phyloP scores from a whole-genome alignment of 306 rosid genomes.

The Trichosanthes cucumerina region DNA sequence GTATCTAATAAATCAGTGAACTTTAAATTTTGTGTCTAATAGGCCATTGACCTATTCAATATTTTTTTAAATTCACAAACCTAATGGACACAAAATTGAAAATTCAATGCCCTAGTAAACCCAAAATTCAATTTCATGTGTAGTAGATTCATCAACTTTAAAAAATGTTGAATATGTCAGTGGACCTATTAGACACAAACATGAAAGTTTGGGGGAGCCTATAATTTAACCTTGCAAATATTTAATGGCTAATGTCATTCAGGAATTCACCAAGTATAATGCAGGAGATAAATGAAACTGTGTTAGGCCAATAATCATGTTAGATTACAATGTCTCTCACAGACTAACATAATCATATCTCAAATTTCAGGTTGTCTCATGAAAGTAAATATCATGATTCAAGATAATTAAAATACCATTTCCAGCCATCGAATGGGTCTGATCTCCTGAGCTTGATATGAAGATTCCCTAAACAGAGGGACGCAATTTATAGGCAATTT shows the following conservation, averaged over 20 bases:
- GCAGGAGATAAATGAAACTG: not conserved
- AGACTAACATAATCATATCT: not conserved
- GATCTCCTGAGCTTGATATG: slow-evolving; percentile 89
- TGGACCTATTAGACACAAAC: no score
- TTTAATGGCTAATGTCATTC: not conserved
- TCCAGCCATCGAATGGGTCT: slow-evolving; percentile 90
- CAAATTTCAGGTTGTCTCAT: not conserved
- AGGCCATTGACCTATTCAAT: no score
- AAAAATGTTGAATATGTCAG: no score
- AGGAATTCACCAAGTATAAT: not conserved
- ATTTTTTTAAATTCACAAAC: no score
- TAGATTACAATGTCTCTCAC: not conserved
- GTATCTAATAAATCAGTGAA: no score
- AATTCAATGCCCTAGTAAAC: no score
- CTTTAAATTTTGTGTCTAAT: no score
- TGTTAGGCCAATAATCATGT: not conserved
- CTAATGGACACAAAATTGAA: no score
- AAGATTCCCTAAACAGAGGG: slow-evolving; percentile 57
- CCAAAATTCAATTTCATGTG: no score
- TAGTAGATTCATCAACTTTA: no score
- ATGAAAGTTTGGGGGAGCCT: no score
- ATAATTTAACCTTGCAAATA: not conserved
- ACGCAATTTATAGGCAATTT: slow-evolving; percentile 2
- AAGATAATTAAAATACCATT: slow-evolving; percentile 49
- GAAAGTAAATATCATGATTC: not conserved